Evolutionary conservation across 2,329 filamentous ascomycete genomes (phyloP).

Genomic region (Paracoccidioides brasiliensis): DNA sequence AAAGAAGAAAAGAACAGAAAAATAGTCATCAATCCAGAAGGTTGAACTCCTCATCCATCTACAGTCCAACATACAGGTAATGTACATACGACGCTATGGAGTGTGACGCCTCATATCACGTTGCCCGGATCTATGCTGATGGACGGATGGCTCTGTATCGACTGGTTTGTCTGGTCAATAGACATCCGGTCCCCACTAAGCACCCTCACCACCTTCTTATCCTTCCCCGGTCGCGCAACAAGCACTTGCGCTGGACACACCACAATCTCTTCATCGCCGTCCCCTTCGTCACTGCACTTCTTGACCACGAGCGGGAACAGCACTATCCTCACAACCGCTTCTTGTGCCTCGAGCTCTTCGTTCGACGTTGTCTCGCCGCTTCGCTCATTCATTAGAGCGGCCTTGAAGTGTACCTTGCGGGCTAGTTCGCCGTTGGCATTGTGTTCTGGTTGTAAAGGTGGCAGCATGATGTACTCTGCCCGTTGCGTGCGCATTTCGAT

Average conservation of each 20-base stretch:
- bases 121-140: constrained; percentile 33
- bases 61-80: no score
- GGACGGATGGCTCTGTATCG: constrained; percentile 31
- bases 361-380: constrained; percentile 58
- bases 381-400: constrained; percentile 86
- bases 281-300: constrained; percentile 77
- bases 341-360: constrained; percentile 63
- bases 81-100: constrained; percentile 6
- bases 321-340: constrained; percentile 74
- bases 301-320: constrained; percentile 95
- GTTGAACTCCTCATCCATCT: neutral
- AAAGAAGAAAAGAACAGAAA: neutral
- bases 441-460: constrained; percentile 86
- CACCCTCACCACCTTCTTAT: constrained; percentile 27
- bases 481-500: constrained; percentile 96
- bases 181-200: constrained; percentile 32
- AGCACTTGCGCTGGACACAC: constrained; percentile 92
- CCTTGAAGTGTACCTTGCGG: constrained; percentile 82
- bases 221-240: constrained; percentile 45
- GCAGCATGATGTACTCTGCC: constrained; percentile 97
- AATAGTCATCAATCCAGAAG: neutral
- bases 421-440: constrained; percentile 82
- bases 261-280: constrained; percentile 87
- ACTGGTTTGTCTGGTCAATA: constrained; percentile 24
- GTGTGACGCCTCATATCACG: constrained; percentile 33